Percentiles rank a stretch among this genome's conserved stretches.
These are phyloP conservation scores for Alternaria brassicicola DNA, from an alignment of 2,329 filamentous ascomycete species.

Conservation along the genomic window DNA sequence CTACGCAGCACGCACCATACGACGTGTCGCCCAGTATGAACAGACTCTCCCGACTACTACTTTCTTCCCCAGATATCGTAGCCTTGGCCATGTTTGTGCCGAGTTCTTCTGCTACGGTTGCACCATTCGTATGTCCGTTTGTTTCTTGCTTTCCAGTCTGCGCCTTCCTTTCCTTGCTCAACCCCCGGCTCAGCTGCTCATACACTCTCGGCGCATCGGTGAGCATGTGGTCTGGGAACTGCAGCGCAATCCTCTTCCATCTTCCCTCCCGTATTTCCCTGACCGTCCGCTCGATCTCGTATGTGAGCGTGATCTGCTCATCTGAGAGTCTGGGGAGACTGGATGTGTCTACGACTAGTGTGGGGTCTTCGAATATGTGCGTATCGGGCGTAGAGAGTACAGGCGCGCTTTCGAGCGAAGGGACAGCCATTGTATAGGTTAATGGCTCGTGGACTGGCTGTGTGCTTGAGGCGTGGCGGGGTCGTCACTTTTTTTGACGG, in stretches of 20 bases:
- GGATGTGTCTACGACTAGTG: constrained; percentile 49
- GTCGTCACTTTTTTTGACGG: constrained; percentile 21
- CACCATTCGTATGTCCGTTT: constrained; percentile 8
- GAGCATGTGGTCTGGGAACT: constrained; percentile 95
- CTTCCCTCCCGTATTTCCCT: constrained; percentile 72
- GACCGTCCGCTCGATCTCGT: constrained; percentile 84
- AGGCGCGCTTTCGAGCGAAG: constrained; percentile 53
- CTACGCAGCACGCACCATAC: constrained; percentile 95
- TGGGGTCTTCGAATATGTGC: constrained; percentile 63
- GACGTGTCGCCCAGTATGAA: constrained; percentile 95
- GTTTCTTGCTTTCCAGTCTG: constrained; percentile 10
- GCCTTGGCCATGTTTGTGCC: constrained; percentile 21
- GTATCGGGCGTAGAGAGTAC: constrained; percentile 68
- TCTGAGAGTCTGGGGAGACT: constrained; percentile 57
- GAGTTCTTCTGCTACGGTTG: constrained; percentile 21
- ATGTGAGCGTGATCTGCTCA: constrained; percentile 75
- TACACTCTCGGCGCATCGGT: constrained; percentile 82
- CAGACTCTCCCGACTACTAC: constrained; percentile 57
- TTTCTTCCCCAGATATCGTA: constrained; percentile 17
- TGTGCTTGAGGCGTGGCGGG: constrained; percentile 20
- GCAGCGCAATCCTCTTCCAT: constrained; percentile 83
- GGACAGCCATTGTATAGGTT: constrained; percentile 33
- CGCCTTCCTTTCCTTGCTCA: constrained; percentile 46
- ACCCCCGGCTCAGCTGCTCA: constrained; percentile 63
- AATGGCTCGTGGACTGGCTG: background rate